A percentile compares a stretch with the other conserved stretches of the same genome.
phyloP scores from a whole-genome alignment of 306 rosid species.

The Dalbergia cochinchinensis region DNA sequence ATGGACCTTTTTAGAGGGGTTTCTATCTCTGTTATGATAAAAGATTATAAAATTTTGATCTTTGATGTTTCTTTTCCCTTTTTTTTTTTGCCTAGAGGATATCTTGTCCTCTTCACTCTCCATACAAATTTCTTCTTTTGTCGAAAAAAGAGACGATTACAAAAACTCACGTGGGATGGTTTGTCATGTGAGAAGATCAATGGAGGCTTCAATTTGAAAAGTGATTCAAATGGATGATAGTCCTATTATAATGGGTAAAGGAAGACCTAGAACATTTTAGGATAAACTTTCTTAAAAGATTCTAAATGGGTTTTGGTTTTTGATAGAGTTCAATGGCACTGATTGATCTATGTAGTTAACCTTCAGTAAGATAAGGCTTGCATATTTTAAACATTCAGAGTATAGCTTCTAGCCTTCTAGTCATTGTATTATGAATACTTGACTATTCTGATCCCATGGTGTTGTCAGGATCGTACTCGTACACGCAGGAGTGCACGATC shows the following conservation, averaged over 20 bases:
- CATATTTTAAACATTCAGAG: neutral
- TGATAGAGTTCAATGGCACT: neutral
- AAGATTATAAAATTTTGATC: no score
- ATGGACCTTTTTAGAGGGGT: no score
- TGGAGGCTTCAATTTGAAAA: neutral
- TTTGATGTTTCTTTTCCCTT: no score
- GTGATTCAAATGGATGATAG: neutral
- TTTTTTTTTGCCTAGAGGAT: no score
- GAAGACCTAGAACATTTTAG: neutral
- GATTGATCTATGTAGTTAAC: conserved; percentile 8
- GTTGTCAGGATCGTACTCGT: no score
- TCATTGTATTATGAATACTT: conserved; percentile 18
- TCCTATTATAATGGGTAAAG: neutral
- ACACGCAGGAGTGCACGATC: no score
- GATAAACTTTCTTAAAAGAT: neutral
- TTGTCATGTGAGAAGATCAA: neutral
- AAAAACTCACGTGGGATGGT: neutral
- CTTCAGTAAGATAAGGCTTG: neutral
- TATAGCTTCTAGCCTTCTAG: conserved; percentile 1
- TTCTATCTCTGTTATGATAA: no score
- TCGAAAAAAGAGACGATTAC: no score
- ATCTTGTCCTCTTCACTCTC: no score
- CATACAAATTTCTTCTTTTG: no score
- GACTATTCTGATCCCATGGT: conserved; percentile 2
- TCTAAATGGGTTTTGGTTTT: neutral